Percentiles rank a stretch among this genome's conserved stretches.
Conservation (phyloP, 176 grass and related monocot genomes). For the Typha latifolia region DNA sequence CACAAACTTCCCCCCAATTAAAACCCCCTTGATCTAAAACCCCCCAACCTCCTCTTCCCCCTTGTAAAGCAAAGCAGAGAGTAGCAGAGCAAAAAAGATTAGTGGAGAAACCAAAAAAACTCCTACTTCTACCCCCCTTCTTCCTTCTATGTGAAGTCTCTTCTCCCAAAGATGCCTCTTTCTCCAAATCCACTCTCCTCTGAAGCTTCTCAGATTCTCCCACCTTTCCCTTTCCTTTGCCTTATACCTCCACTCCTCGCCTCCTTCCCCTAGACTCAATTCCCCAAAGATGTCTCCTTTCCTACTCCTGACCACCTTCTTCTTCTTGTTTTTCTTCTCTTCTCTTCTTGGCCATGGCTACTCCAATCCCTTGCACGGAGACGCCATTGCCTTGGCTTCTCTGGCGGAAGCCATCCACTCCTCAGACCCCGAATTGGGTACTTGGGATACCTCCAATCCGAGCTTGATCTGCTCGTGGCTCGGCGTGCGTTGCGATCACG, state of each 20-base stretch:
- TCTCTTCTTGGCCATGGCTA: not conserved
- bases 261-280: not conserved
- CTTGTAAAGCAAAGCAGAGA: slow-evolving; percentile 5
- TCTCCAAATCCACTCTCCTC: slow-evolving; percentile 32
- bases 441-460: slow-evolving; percentile 43
- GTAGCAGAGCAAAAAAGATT: slow-evolving; percentile 5
- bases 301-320: slow-evolving; percentile 14
- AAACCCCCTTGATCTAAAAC: slow-evolving; percentile 23
- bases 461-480: slow-evolving; percentile 67
- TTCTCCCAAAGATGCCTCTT: not conserved
- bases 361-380: slow-evolving; percentile 26
- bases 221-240: slow-evolving; percentile 28
- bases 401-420: slow-evolving; percentile 39
- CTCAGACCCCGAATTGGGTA: slow-evolving; percentile 23
- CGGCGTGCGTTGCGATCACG: slow-evolving; percentile 50
- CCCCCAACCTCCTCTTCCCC: slow-evolving; percentile 31
- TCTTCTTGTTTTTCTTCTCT: slow-evolving; percentile 2
- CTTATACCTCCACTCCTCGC: slow-evolving; percentile 6
- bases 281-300: slow-evolving; percentile 27
- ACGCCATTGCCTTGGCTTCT: slow-evolving; percentile 44
- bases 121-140: slow-evolving; percentile 25
- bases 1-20: slow-evolving; percentile 2
- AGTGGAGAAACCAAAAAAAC: slow-evolving; percentile 32
- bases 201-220: slow-evolving; percentile 87
- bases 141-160: slow-evolving; percentile 61